Evolutionary conservation across 352 stramenopile species (phyloP).

Genomic region (Globisporangium emineosum): DNA sequence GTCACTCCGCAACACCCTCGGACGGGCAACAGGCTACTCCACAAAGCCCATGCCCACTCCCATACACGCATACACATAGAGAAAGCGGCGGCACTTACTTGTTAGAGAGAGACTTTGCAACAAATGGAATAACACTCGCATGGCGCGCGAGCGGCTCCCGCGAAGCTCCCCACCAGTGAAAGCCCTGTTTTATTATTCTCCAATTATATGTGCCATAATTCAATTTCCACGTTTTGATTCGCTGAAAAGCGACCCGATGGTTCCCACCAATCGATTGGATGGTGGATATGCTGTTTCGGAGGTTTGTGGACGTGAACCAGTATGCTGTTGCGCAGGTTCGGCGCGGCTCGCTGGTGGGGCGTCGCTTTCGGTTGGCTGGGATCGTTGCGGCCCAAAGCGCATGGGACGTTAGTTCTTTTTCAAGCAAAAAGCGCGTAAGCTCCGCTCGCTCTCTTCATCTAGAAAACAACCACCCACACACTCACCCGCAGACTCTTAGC

Average conservation of each 20-base stretch:
- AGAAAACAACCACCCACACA: background rate
- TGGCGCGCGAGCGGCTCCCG: background rate
- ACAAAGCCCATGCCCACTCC: background rate
- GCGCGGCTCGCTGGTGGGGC: background rate
- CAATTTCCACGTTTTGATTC: slow-evolving; percentile 8
- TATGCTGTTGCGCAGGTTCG: background rate
- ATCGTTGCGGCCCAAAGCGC: slow-evolving; percentile 3
- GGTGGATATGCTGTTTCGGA: slow-evolving; percentile 16
- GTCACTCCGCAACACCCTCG: background rate
- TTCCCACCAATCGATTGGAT: slow-evolving; percentile 32
- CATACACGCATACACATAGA: slow-evolving; percentile 13
- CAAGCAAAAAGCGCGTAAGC: slow-evolving; percentile 16
- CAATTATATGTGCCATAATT: slow-evolving; percentile 7
- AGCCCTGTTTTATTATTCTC: slow-evolving; percentile 16
- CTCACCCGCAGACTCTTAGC: background rate
- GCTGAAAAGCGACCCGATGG: slow-evolving; percentile 21
- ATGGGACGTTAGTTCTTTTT: slow-evolving; percentile 19
- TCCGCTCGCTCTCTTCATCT: background rate
- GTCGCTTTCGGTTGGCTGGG: slow-evolving; percentile 17
- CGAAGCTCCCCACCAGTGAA: slow-evolving; percentile 46
- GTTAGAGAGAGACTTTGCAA: slow-evolving; percentile 86
- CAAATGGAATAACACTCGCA: slow-evolving; percentile 40
- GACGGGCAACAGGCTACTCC: background rate
- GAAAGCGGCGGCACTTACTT: slow-evolving; percentile 61
- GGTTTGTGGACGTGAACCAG: background rate